Conservation (phyloP, 495 filamentous ascomycete genomes). For the Tuber melanosporum region DNA sequence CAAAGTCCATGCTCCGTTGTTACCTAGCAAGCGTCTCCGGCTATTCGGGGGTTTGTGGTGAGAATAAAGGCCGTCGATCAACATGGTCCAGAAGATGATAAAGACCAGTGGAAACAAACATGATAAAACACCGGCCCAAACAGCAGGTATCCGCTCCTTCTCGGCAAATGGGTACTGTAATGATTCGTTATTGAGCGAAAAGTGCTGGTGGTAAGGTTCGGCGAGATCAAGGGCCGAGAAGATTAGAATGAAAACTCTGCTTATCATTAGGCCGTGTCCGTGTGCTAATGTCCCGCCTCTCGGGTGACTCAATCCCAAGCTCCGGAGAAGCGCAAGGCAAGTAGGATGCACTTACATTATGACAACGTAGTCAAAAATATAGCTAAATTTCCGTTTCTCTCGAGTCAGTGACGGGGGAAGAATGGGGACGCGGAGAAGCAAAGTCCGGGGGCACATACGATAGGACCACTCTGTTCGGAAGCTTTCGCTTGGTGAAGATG, state of each 20-base stretch:
- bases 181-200: constrained; percentile 55
- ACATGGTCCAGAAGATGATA: constrained; percentile 64
- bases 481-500: constrained; percentile 11
- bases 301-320: constrained; percentile 23
- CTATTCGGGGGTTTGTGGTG: constrained; percentile 51
- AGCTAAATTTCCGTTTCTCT: constrained; percentile 44
- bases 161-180: constrained; percentile 67
- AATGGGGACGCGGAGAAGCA: neutral
- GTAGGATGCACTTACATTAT: constrained; percentile 51
- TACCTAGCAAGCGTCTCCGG: constrained; percentile 35
- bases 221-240: constrained; percentile 54
- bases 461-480: constrained; percentile 26
- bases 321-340: constrained; percentile 18
- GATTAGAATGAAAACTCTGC: constrained; percentile 48
- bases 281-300: constrained; percentile 46
- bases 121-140: constrained; percentile 52
- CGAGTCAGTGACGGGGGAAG: constrained; percentile 11
- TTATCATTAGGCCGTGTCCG: constrained; percentile 46
- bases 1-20: constrained; percentile 55
- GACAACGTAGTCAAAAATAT: constrained; percentile 63
- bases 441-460: constrained; percentile 21
- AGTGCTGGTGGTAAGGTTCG: constrained; percentile 55
- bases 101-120: constrained; percentile 56
- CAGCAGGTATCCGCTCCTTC: constrained; percentile 64
- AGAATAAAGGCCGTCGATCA: constrained; percentile 64